Evolutionary conservation across 495 filamentous ascomycete species (phyloP), one percentile per base, ranked within the genome.

Genomic region (Lichina pygmaea): DNA sequence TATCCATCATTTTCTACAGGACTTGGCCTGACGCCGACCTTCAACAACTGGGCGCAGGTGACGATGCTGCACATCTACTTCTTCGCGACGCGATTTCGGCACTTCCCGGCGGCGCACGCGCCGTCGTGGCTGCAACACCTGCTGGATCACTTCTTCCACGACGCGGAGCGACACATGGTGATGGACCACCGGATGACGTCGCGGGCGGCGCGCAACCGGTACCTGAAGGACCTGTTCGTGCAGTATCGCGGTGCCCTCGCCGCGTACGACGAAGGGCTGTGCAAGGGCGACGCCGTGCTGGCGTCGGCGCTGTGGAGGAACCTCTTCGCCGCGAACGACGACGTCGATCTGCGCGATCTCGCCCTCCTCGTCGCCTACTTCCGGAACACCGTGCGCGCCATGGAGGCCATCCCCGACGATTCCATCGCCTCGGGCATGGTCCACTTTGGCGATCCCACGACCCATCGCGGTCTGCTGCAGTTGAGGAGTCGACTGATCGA

Each of bases 21-120:
- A 54, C 52, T 85, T 44, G 71, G 67, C 11, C 71, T 93, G 32
- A 58, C 62, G 17, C 79, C 82, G 2, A 97, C 82, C 0, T 97
- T 97, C 62, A 80, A 71, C 48, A 86, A 81, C 42, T 97, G 89
- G 91, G 77, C 91, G 7, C 89, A 94, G 56, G 73, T 95, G 38
- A 86, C 85, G 15, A 84, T 95, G 64, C 69, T 95, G 11, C 85
- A 97, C 63, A 79, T 95, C 74, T 94, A 92, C 64, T 69, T 93
- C 44, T 59, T 94, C 38, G 77, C 78, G n/a, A 77, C 79, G n/a
- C 78, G 86, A 39, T 62, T 94, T 42, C 80, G 89, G 43, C 67
- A 67, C 48, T 69, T 89, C 48, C 78, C 78, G 16, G 57, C 65
- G 4, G 60, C 59, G n/a, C 66, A 75, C 16, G 68, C 65, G 31